A percentile compares a stretch with the other conserved stretches of the same genome.
Conservation (phyloP, 2,329 filamentous ascomycete genomes). For the Xylogone sp. region DNA sequence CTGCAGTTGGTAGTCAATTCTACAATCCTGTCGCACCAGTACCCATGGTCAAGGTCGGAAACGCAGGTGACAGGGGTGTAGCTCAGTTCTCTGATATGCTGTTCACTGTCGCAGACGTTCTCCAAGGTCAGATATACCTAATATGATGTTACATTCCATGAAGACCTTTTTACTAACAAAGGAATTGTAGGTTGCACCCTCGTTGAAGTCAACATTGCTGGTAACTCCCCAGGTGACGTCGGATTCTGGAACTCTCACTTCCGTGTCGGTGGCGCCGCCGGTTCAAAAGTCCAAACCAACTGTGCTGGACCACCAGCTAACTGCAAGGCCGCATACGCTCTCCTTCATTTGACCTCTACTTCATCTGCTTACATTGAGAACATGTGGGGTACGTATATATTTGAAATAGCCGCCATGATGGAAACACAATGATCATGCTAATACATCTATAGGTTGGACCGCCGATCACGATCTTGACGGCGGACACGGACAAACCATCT, state of each 20-base stretch:
- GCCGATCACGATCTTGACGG: constrained; percentile 10
- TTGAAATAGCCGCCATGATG: no score
- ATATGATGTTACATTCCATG: background rate
- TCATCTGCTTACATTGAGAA: constrained; percentile 51
- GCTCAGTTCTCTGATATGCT: constrained; percentile 50
- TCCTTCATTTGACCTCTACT: constrained; percentile 44
- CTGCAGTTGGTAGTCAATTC: constrained; percentile 44
- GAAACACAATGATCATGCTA: no score
- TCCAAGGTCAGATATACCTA: constrained; percentile 29
- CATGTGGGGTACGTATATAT: constrained; percentile 37
- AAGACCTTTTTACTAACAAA: background rate
- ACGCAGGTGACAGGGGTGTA: constrained; percentile 42
- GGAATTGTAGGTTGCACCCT: constrained; percentile 27
- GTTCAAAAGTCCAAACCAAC: constrained; percentile 32
- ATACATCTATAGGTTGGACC: constrained; percentile 33
- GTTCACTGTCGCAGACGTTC: constrained; percentile 44
- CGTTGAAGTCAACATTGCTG: constrained; percentile 48
- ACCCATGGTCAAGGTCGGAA: constrained; percentile 47
- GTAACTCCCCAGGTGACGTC: constrained; percentile 42
- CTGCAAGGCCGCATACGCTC: constrained; percentile 44
- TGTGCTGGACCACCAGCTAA: constrained; percentile 30
- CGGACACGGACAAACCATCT: constrained; percentile 43
- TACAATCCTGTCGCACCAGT: constrained; percentile 36
- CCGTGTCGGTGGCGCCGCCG: constrained; percentile 41
- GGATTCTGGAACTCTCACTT: constrained; percentile 45